Evolutionary conservation across 768 basidiomycete species (phyloP), one percentile per base, ranked within the genome.

Genomic region (Glaciozyma antarctica): DNA sequence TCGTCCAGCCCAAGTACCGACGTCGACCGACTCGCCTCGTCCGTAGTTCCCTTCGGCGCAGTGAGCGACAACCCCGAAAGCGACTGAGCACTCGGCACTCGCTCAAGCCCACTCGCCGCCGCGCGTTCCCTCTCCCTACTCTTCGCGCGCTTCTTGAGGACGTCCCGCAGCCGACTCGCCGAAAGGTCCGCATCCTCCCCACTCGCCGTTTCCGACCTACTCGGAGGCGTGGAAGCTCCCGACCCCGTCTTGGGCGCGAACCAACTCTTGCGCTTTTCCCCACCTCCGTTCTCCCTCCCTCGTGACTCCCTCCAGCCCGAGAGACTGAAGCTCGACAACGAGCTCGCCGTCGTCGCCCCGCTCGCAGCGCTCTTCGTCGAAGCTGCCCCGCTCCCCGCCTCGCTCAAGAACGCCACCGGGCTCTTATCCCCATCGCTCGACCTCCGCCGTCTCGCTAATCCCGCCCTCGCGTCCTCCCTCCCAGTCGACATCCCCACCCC

Each of bases 141-240:
- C 53, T 60, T 56, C 13, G 67, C 67, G 13, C 67, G 57, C 41
- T 62, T 44, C 24, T 58, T 34, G 32, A 68, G 24, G 53, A 68
- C 55, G 45, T 68, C 63, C 34, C 58, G 13, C 26, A 68, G 19
- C 26, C 55, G 58, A 17, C 47, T 28, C 19, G 67, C 67, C 53
- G 63, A 65, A 5, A 67, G 32, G 54, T 62, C 44, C 62, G 38
- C 26, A 30, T 58, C 47, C 12, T 60, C 58, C 34, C n/a, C 26
- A 26, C 49, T 51, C n/a, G 12, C 5, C 21, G n/a, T 10, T 7
- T 24, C 26, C 7, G 49, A 51, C 49, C n/a, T 19, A 19, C 9
- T 15, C 9, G 49, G n/a, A 2, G 49, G 49, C n/a, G 49, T 51
- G 24, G 49, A 24, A n/a, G 49, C 13, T 51, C 49, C 49, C 13